A percentile compares a stretch with the other conserved stretches of the same genome.
These are phyloP conservation scores for Mortierella sp. DNA, from an alignment of 371 early-diverging fungal species.

Conservation along the genomic window DNA sequence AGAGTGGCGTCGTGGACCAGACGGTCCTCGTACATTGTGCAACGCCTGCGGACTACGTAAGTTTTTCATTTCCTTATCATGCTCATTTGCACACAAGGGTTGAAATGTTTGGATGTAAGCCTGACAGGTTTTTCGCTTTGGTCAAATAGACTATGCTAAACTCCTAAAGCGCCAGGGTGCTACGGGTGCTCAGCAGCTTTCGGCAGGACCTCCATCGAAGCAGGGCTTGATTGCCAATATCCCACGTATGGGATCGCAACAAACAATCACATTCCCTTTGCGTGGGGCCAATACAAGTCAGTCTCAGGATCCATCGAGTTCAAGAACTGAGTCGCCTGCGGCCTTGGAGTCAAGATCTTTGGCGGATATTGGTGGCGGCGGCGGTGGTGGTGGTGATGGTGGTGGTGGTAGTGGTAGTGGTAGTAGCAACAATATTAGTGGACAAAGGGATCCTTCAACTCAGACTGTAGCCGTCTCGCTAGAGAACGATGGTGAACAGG, in stretches of 20 bases:
- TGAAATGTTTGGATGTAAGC: not conserved
- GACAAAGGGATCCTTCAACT: too few species aligned
- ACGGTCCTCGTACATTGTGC: constrained; percentile 72
- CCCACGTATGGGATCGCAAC: constrained; percentile 12
- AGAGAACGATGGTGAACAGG: not conserved
- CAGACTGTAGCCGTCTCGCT: not conserved
- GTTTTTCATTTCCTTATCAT: constrained; percentile 21
- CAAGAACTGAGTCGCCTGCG: not conserved
- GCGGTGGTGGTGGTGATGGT: not conserved
- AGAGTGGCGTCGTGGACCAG: constrained; percentile 73
- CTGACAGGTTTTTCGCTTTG: not conserved
- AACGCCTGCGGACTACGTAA: constrained; percentile 79
- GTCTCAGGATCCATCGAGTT: not conserved
- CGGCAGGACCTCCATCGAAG: not conserved
- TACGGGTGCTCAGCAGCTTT: not conserved
- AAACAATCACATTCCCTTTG: constrained; percentile 24
- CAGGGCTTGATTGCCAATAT: not conserved
- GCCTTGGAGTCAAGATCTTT: not conserved
- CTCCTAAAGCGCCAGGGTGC: constrained; percentile 41
- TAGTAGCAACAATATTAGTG: too few species aligned
- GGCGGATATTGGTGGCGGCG: not conserved
- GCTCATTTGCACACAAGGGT: not conserved
- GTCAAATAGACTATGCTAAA: constrained; percentile 43
- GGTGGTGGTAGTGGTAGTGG: not conserved
- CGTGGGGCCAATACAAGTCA: constrained; percentile 7